These are phyloP conservation scores for Ceratobasidium sp. DNA, from an alignment of 1,284 basidiomycete genomes.

Conservation along the genomic window DNA sequence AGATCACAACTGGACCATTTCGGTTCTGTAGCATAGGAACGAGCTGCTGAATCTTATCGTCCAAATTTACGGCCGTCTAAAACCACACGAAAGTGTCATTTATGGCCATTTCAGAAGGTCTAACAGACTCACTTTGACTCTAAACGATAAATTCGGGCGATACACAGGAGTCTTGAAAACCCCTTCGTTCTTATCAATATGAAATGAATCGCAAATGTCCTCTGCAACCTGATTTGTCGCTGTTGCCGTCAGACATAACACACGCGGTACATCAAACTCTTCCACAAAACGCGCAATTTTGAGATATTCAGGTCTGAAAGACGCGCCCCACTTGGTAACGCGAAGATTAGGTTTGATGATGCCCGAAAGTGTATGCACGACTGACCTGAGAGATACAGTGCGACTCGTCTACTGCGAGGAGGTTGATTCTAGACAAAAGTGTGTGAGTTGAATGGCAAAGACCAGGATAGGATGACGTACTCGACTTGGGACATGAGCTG, in stretches of 20 bases:
- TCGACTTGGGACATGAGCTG: conserved; percentile 42
- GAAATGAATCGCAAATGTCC: conserved; percentile 44
- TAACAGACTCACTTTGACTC: conserved; percentile 23
- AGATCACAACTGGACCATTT: conserved; percentile 43
- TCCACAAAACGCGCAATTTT: conserved; percentile 45
- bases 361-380: background rate
- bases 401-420: conserved; percentile 45
- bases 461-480: background rate
- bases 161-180: conserved; percentile 42
- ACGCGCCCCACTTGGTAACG: conserved; percentile 1
- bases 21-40: conserved; percentile 40
- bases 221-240: conserved; percentile 44
- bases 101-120: background rate
- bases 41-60: conserved; percentile 35
- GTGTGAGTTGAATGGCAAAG: background rate
- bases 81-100: background rate
- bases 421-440: conserved; percentile 31
- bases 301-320: conserved; percentile 45
- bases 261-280: conserved; percentile 40
- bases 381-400: conserved; percentile 45
- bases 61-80: conserved; percentile 8
- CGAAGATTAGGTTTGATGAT: conserved; percentile 16
- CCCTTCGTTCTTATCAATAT: conserved; percentile 40
- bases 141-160: conserved; percentile 42
- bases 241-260: conserved; percentile 45